A percentile compares a stretch with the other conserved stretches of the same genome.
Evolutionary conservation across 2,329 filamentous ascomycete genomes (phyloP).

Genomic region (Salinomyces thailandicus): DNA sequence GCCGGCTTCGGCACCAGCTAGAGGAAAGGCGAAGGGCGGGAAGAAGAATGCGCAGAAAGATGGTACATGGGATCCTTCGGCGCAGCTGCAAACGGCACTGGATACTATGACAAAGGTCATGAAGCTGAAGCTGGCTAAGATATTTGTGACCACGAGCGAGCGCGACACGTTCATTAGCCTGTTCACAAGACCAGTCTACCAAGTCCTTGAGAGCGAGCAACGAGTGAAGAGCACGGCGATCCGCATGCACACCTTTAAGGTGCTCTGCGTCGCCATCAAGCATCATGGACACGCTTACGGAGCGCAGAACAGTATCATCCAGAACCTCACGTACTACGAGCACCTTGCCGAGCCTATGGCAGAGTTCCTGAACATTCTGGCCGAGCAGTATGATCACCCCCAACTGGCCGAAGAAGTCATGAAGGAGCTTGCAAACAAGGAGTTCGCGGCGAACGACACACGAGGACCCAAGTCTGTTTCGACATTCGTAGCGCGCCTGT

Average conservation of each 20-base stretch:
- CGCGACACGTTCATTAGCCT: slow-evolving; percentile 88
- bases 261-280: slow-evolving; percentile 91
- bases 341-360: slow-evolving; percentile 99
- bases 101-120: slow-evolving; percentile 94
- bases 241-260: slow-evolving; percentile 94
- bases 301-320: slow-evolving; percentile 94
- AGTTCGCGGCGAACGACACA: slow-evolving; percentile 94
- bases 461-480: slow-evolving; percentile 95
- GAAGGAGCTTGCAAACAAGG: slow-evolving; percentile 89
- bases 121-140: slow-evolving; percentile 80
- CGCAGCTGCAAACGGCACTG: slow-evolving; percentile 77
- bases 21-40: slow-evolving; percentile 63
- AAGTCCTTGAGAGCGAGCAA: slow-evolving; percentile 88
- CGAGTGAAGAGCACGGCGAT: slow-evolving; percentile 80
- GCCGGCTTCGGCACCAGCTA: slow-evolving; percentile 56
- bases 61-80: slow-evolving; percentile 75
- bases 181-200: slow-evolving; percentile 84
- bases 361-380: slow-evolving; percentile 89
- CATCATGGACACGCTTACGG: slow-evolving; percentile 95
- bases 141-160: slow-evolving; percentile 93
- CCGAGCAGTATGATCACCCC: slow-evolving; percentile 95
- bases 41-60: slow-evolving; percentile 60
- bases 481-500: slow-evolving; percentile 83
- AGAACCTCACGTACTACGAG: slow-evolving; percentile 96
- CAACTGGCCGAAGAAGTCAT: slow-evolving; percentile 90